A percentile compares a stretch with the other conserved stretches of the same genome.
These are phyloP conservation scores for Mortierella sp. DNA, from an alignment of 371 early-diverging fungal species.

Conservation along the genomic window DNA sequence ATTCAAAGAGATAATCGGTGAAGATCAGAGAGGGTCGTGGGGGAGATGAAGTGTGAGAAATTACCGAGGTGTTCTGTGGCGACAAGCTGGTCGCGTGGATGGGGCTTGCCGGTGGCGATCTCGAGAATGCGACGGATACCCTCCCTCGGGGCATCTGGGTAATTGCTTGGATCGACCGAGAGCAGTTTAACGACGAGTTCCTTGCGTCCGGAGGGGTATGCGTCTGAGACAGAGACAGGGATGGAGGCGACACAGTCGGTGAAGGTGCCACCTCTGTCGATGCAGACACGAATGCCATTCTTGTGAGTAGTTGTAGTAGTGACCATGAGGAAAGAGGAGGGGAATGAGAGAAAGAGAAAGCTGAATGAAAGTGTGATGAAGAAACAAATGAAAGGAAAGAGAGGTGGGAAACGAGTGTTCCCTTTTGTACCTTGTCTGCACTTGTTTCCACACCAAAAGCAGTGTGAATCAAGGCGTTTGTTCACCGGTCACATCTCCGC, in stretches of 20 bases:
- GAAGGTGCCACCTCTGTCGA: slow-evolving; percentile 92
- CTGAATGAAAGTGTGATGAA: slow-evolving; percentile 9
- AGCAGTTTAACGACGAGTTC: slow-evolving; percentile 85
- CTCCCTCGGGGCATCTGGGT: slow-evolving; percentile 94
- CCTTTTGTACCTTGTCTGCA: background rate
- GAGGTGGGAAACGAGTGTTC: background rate
- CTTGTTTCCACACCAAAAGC: slow-evolving; percentile 4
- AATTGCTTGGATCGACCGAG: slow-evolving; percentile 92
- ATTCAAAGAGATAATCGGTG: background rate
- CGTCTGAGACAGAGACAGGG: slow-evolving; percentile 67
- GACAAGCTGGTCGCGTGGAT: slow-evolving; percentile 79
- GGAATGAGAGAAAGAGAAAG: background rate
- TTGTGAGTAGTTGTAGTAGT: slow-evolving; percentile 11
- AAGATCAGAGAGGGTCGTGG: too few species aligned
- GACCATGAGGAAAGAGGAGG: background rate
- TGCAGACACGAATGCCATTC: slow-evolving; percentile 69
- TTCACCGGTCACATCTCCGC: slow-evolving; percentile 4
- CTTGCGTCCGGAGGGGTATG: slow-evolving; percentile 61
- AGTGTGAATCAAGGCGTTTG: background rate
- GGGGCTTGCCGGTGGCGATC: slow-evolving; percentile 77
- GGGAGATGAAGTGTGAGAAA: background rate
- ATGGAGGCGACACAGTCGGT: slow-evolving; percentile 85
- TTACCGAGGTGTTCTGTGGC: slow-evolving; percentile 80
- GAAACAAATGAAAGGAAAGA: background rate
- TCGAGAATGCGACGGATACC: slow-evolving; percentile 95